Conservation (phyloP, 495 filamentous ascomycete genomes). For the Hyaloscypha hepaticicola region DNA sequence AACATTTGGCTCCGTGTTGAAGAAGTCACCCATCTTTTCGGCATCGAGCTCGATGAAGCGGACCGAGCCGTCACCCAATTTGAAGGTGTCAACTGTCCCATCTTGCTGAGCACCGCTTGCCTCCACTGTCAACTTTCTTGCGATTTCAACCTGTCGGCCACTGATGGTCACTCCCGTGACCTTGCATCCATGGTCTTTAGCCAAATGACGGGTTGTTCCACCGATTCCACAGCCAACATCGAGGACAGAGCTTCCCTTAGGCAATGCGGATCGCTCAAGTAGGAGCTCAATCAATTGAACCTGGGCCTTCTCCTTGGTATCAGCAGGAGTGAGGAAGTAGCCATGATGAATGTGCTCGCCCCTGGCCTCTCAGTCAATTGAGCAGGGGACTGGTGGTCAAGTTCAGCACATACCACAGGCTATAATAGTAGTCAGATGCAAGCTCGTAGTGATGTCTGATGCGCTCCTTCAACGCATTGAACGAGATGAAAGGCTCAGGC, state of each 20-base stretch:
- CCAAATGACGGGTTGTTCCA: slow-evolving; percentile 53
- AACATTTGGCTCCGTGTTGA: slow-evolving; percentile 33
- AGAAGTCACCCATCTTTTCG: slow-evolving; percentile 55
- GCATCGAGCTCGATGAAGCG: slow-evolving; percentile 56
- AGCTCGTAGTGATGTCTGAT: slow-evolving; percentile 60
- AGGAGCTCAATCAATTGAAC: slow-evolving; percentile 50
- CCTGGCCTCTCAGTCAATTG: slow-evolving; percentile 35
- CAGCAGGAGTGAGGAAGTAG: slow-evolving; percentile 45
- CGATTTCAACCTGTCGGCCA: slow-evolving; percentile 52
- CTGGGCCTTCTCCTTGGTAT: slow-evolving; percentile 52
- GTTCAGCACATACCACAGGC: slow-evolving; percentile 41
- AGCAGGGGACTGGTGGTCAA: not conserved
- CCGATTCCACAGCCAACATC: slow-evolving; percentile 59
- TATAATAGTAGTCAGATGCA: slow-evolving; percentile 55
- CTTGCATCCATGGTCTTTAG: slow-evolving; percentile 41
- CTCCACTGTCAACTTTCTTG: slow-evolving; percentile 41
- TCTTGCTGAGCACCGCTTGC: slow-evolving; percentile 26
- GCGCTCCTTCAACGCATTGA: slow-evolving; percentile 54
- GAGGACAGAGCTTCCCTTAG: slow-evolving; percentile 39
- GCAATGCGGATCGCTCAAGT: slow-evolving; percentile 43
- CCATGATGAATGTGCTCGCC: slow-evolving; percentile 63
- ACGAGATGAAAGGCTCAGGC: slow-evolving; percentile 49
- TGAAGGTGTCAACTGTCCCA: slow-evolving; percentile 26
- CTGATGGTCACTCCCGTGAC: slow-evolving; percentile 60
- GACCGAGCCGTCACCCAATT: slow-evolving; percentile 43